These are phyloP conservation scores for Austroboletus novae-zelandiae DNA, from an alignment of 1,284 basidiomycete genomes.

Conservation along the genomic window DNA sequence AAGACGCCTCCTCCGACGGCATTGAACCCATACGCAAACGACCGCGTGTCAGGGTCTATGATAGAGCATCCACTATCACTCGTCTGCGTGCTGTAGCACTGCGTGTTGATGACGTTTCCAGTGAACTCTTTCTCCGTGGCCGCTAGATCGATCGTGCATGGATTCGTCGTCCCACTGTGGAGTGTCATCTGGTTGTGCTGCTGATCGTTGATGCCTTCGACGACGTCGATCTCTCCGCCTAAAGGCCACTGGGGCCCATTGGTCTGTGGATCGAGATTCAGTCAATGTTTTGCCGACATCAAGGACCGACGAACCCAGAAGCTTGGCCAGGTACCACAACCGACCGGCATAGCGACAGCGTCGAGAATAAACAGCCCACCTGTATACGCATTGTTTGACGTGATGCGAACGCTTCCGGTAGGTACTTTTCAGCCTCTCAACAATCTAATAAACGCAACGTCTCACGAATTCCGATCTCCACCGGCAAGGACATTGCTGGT, in stretches of 20 bases:
- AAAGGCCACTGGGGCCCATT: slow-evolving; percentile 67
- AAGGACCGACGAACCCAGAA: slow-evolving; percentile 47
- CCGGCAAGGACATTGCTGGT: slow-evolving; percentile 47
- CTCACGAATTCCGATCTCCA: slow-evolving; percentile 61
- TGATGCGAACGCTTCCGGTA: slow-evolving; percentile 61
- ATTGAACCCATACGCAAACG: slow-evolving; percentile 75
- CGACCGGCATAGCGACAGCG: slow-evolving; percentile 69
- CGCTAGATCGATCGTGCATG: slow-evolving; percentile 13
- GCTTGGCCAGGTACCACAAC: slow-evolving; percentile 74
- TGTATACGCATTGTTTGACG: slow-evolving; percentile 58
- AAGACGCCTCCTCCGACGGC: slow-evolving; percentile 66
- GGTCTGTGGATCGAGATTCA: slow-evolving; percentile 25
- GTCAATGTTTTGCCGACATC: not conserved
- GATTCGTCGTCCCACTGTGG: slow-evolving; percentile 45
- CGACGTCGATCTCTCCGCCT: slow-evolving; percentile 65
- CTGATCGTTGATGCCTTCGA: slow-evolving; percentile 64
- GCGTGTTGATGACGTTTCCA: slow-evolving; percentile 30
- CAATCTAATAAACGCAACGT: slow-evolving; percentile 11
- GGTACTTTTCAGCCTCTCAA: slow-evolving; percentile 14
- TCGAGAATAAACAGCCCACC: slow-evolving; percentile 78
- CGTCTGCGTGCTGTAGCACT: slow-evolving; percentile 40
- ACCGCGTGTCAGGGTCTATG: slow-evolving; percentile 32
- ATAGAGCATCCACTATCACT: slow-evolving; percentile 53
- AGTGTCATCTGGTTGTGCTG: slow-evolving; percentile 66
- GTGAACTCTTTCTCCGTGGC: slow-evolving; percentile 16